Base-by-base conservation (phyloP, 73 alveolate genomes). In the Symbiodinium natans region DNA sequence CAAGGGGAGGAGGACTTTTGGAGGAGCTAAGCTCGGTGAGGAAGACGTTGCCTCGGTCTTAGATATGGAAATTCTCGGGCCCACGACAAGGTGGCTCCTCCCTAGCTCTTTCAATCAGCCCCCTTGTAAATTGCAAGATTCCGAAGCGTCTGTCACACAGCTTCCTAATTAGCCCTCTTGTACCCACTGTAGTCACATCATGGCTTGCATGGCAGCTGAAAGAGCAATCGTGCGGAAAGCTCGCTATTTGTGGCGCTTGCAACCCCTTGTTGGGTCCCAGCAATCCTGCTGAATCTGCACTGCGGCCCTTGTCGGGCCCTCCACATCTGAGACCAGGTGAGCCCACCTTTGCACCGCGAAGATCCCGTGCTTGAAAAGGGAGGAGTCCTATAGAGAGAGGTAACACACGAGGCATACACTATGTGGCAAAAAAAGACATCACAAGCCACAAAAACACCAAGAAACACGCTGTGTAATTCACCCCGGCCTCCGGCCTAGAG, bases 1-100 rank as follows among this genome's bases (percentile, higher is more conserved):
- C 54, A 90, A 92, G 40, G 19, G 98, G 83, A 10, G 82, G 89
- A 5, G 98, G 80, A 13, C 90, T 25, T 29, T 36, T 54, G 82
- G 90, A 71, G 5, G 98, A 63, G 31, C 40, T 71, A 41, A 92
- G 90, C 82, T 92, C 98, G 11, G 98, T 63, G 33, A 92, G 54
- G 43, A 39, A 92, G 31, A 92, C 92, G 5, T 92, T 73, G 90
- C 98, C 95, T 89, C 17, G 31, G 74, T 23, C 74, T 56, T 43
- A 8, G 56, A 8, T 43, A 43, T 11, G 56, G 56, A 43, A 5
- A 43, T 43, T 43, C 11, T 43, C 56, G 56, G 5, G 56, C 11
- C 56, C 56, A 43, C n/a, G n/a, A n/a, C n/a, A n/a, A n/a, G n/a
- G n/a, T n/a, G n/a, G n/a, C n/a, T n/a, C n/a, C n/a, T n/a, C n/a